These are phyloP conservation scores for Straminergon stramineum DNA, from an alignment of 225 moss, liverwort and hornwort genomes.

Conservation along the genomic window DNA sequence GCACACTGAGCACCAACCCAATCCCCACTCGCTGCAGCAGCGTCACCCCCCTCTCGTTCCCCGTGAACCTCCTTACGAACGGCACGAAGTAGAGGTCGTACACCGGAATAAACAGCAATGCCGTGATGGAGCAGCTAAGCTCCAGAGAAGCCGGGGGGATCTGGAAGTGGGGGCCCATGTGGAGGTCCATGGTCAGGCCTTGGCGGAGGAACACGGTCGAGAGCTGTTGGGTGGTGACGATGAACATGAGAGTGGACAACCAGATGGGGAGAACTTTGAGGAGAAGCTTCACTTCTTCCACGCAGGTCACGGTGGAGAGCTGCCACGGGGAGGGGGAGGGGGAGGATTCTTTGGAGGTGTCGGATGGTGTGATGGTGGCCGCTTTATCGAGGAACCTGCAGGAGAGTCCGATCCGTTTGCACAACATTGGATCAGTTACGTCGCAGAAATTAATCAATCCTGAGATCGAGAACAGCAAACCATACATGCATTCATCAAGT, in stretches of 20 bases:
- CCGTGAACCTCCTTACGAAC: conserved; percentile 11
- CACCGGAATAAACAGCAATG: conserved; percentile 12
- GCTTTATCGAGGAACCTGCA: conserved; percentile 51
- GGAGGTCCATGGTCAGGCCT: conserved; percentile 32
- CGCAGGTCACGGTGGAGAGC: conserved; percentile 25
- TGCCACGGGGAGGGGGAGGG: neutral
- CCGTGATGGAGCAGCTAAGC: conserved; percentile 16
- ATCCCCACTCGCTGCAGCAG: conserved; percentile 55
- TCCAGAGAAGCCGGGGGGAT: conserved; percentile 34
- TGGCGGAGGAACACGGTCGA: conserved; percentile 25
- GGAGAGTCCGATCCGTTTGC: neutral
- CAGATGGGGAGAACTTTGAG: conserved; percentile 33
- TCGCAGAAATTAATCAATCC: neutral
- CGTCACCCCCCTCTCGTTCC: conserved; percentile 41
- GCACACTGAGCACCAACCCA: conserved; percentile 26
- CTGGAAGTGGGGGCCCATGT: conserved; percentile 28
- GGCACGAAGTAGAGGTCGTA: conserved; percentile 36
- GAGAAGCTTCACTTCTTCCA: conserved; percentile 55
- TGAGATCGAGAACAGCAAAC: neutral
- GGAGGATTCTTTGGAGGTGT: neutral
- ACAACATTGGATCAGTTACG: neutral
- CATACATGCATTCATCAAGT: neutral
- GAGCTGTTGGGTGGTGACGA: conserved; percentile 7
- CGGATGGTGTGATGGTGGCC: conserved; percentile 2
- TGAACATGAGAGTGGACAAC: conserved; percentile 24